Evolutionary conservation across 1,139 yeast species (phyloP), one percentile per base, ranked within the genome.

Genomic region (Zhuliangozyma parablackwelliae): DNA sequence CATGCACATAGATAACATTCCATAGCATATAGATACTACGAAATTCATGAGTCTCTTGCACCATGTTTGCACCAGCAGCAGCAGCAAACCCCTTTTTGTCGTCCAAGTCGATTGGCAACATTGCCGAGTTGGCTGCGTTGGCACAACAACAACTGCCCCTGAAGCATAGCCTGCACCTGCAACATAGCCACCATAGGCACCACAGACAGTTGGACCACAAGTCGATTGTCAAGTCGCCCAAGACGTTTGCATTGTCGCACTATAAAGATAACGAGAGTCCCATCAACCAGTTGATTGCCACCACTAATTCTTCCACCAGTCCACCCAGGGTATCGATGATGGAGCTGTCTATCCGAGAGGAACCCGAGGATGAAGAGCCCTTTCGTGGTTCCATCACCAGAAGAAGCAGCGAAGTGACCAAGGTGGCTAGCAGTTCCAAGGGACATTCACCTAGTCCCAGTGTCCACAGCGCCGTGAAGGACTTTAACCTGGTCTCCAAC

Each of bases 241-340:
- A 69, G 48, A 67, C 70, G 0, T 69, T 59, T 45, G 59, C 72
- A 16, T 56, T 69, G 39, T 54, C 72, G 6, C 56, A 65, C 42
- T 63, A 55, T 45, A 63, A 64, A 31, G 71, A 64, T 31, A 53
- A 52, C 29, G 70, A 61, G 42, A 64, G 69, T 43, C 73, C 73
- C 5, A 56, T 67, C 21, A 57, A 54, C 36, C 72, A 66, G 44
- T 56, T 67, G 41, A 50, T 66, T 33, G 58, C 59, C 36, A 46
- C 61, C 3, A 48, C 48, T n/a, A 49, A 53, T 31, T 6, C 27
- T 7, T 26, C 27, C 10, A 35, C 35, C 23, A 45, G 31, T 33
- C 23, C 32, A 23, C 32, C 35, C 37, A 45, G 30, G 13, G 21
- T 30, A 13, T 13, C 31, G 20, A 37, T 21, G 40, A 41, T 23